phyloP scores from a whole-genome alignment of 2,329 filamentous ascomycete genomes.

The Fonsecaea multimorphosa region DNA sequence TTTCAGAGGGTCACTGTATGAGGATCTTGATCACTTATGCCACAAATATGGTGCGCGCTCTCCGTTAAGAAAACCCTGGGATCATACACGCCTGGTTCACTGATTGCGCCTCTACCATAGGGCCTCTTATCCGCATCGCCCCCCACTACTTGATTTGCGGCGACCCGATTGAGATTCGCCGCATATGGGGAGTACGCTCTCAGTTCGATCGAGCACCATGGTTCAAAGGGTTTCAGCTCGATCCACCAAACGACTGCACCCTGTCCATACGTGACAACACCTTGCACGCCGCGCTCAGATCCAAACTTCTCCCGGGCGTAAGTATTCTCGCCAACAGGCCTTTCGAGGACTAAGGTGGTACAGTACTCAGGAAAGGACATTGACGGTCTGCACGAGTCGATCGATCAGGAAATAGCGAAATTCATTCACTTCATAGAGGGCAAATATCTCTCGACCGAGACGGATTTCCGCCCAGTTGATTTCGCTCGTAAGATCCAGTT shows the following conservation, averaged over 20 bases:
- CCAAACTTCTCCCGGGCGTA: constrained; percentile 10
- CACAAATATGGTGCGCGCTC: background rate
- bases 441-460: constrained; percentile 4
- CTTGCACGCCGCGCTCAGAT: background rate
- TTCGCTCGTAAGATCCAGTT: constrained; percentile 14
- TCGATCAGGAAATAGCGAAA: background rate
- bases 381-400: background rate
- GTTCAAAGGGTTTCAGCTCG: constrained; percentile 22
- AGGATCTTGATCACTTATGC: background rate
- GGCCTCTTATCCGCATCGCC: constrained; percentile 26
- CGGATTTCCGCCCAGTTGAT: constrained; percentile 8
- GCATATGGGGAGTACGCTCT: constrained; percentile 10
- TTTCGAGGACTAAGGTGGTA: background rate
- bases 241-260: constrained; percentile 11
- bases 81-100: background rate
- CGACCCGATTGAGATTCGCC: constrained; percentile 9
- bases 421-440: constrained; percentile 7
- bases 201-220: constrained; percentile 8
- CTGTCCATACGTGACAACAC: constrained; percentile 17
- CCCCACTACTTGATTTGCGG: constrained; percentile 14
- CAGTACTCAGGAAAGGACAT: constrained; percentile 22
- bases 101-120: constrained; percentile 12
- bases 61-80: background rate
- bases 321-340: background rate
- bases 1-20: background rate